Percentiles rank a stretch among this genome's conserved stretches.
Conservation (phyloP, 1,284 basidiomycete genomes). For the Gastroboletus turbinatus region DNA sequence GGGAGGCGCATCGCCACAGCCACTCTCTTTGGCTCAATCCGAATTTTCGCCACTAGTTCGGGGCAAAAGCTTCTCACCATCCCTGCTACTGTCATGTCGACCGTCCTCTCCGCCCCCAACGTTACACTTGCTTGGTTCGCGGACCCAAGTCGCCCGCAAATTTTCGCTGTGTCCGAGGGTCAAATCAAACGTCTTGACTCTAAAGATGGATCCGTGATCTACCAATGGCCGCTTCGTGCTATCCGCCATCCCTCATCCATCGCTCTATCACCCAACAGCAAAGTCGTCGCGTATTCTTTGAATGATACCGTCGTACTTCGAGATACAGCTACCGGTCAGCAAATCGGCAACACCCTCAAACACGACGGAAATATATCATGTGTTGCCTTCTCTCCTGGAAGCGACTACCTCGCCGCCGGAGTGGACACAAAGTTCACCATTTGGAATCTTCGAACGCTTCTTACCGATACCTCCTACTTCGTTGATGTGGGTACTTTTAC, state of each 20-base stretch:
- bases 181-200: constrained; percentile 20
- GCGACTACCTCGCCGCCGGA: constrained; percentile 7
- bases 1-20: constrained; percentile 12
- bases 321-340: constrained; percentile 7
- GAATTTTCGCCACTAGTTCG: constrained; percentile 7
- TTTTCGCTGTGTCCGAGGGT: constrained; percentile 21
- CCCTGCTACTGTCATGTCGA: constrained; percentile 13
- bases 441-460: background rate
- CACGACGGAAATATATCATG: constrained; percentile 7
- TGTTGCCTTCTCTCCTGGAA: constrained; percentile 11
- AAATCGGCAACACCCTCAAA: constrained; percentile 1
- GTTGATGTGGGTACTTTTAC: background rate
- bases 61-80: constrained; percentile 21
- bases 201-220: constrained; percentile 14
- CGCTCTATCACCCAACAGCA: constrained; percentile 2
- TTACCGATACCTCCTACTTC: background rate
- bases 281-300: constrained; percentile 4
- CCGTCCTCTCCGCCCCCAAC: constrained; percentile 1
- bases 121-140: constrained; percentile 14
- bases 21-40: constrained; percentile 13
- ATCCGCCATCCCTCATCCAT: constrained; percentile 8
- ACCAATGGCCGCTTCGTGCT: constrained; percentile 8
- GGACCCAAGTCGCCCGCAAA: constrained; percentile 7
- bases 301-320: constrained; percentile 7
- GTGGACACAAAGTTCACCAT: constrained; percentile 6